phyloP scores from a whole-genome alignment of 768 basidiomycete genomes.

The Lactifluus rugatus region DNA sequence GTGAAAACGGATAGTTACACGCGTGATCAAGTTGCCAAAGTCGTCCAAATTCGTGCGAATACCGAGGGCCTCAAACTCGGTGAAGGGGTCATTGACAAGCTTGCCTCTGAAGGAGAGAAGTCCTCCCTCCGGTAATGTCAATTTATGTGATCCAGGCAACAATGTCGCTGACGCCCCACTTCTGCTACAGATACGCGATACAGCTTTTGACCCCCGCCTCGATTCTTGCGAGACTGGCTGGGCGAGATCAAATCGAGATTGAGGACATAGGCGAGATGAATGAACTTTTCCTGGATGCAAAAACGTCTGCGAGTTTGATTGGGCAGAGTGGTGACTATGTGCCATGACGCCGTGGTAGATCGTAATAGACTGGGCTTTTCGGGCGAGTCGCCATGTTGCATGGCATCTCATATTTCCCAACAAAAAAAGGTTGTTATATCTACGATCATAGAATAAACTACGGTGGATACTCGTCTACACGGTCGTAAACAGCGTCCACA shows the following conservation, averaged over 20 bases:
- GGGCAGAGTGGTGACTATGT: conserved; percentile 1
- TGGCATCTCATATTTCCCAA: not conserved
- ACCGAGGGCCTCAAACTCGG: conserved; percentile 78
- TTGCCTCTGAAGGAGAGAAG: conserved; percentile 75
- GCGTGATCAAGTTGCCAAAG: conserved; percentile 75
- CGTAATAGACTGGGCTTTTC: not conserved
- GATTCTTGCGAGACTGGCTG: conserved; percentile 70
- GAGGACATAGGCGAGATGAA: conserved; percentile 94
- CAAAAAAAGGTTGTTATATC: not conserved
- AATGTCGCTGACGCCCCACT: conserved; percentile 4
- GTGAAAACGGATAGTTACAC: conserved; percentile 84
- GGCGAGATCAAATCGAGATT: conserved; percentile 69
- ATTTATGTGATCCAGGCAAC: not conserved
- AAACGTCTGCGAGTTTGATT: conserved; percentile 37
- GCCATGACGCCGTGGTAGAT: not conserved
- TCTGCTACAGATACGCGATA: conserved; percentile 61
- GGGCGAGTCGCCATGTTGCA: not conserved
- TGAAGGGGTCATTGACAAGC: conserved; percentile 62
- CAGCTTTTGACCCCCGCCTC: conserved; percentile 87
- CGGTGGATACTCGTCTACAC: conserved; percentile 28
- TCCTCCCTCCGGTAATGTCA: conserved; percentile 63
- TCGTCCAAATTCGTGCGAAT: conserved; percentile 76
- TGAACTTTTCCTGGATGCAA: conserved; percentile 92
- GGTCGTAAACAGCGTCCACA: conserved; percentile 67
- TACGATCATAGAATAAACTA: not conserved